These are phyloP conservation scores for Porphyrellus cyaneotinctus DNA, from an alignment of 768 basidiomycete genomes.

Conservation along the genomic window DNA sequence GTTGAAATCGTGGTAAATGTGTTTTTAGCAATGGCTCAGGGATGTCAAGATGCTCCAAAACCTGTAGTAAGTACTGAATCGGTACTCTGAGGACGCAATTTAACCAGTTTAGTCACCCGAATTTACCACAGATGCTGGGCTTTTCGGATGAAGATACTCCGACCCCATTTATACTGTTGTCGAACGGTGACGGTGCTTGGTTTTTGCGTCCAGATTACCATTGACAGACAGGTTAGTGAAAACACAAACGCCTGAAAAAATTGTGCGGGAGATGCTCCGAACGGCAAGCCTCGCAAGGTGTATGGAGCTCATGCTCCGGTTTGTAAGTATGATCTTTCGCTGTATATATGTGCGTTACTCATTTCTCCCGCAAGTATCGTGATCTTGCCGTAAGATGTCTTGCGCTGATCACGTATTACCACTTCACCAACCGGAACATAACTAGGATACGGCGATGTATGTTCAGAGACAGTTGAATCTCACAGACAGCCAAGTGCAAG, in stretches of 20 bases:
- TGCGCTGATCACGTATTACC: not conserved
- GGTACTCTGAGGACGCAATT: not conserved
- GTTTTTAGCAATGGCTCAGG: slow-evolving; percentile 41
- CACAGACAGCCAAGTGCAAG: slow-evolving; percentile 38
- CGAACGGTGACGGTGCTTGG: slow-evolving; percentile 35
- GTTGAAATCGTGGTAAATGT: too few relatives aligned
- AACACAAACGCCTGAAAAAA: slow-evolving; percentile 39
- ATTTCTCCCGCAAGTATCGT: slow-evolving; percentile 32
- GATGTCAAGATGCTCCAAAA: slow-evolving; percentile 50
- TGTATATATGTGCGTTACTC: not conserved
- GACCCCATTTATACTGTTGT: slow-evolving; percentile 50
- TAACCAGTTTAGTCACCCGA: slow-evolving; percentile 40
- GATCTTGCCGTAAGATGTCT: slow-evolving; percentile 34
- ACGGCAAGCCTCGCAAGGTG: slow-evolving; percentile 37
- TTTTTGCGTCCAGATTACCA: not conserved
- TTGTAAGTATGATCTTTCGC: slow-evolving; percentile 22
- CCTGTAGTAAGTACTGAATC: slow-evolving; percentile 37
- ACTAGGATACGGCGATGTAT: slow-evolving; percentile 43
- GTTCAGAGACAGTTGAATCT: slow-evolving; percentile 40
- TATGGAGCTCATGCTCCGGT: slow-evolving; percentile 32
- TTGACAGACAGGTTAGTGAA: slow-evolving; percentile 32
- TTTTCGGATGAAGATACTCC: slow-evolving; percentile 42
- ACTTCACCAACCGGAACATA: not conserved
- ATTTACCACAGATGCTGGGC: slow-evolving; percentile 50
- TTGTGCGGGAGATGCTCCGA: slow-evolving; percentile 35